Evolutionary conservation across 2,329 filamentous ascomycete species (phyloP).

Genomic region (Samsoniella hepiali): DNA sequence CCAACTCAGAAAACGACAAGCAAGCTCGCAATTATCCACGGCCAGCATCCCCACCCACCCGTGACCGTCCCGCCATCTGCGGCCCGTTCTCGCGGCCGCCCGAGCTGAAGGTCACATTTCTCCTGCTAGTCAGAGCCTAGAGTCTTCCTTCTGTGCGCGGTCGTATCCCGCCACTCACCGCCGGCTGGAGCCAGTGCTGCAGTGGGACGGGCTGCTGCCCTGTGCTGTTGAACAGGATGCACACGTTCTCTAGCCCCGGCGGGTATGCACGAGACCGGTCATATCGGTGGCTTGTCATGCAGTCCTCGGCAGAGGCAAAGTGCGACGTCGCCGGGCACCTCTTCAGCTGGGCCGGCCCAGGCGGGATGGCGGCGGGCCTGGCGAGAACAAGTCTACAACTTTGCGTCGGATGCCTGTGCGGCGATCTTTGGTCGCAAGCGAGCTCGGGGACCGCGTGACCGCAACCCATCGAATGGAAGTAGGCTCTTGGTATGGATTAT

Average conservation of each 20-base stretch:
- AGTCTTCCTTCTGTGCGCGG: neutral
- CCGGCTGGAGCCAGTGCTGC: neutral
- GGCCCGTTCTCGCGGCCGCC: constrained; percentile 28
- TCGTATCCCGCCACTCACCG: neutral
- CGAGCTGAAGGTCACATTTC: constrained; percentile 12
- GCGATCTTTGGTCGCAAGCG: neutral
- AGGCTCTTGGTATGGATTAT: neutral
- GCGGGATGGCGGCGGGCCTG: neutral
- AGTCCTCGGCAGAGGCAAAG: neutral
- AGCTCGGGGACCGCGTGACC: neutral
- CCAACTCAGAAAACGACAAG: neutral
- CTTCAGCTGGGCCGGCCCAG: neutral
- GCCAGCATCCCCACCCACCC: constrained; percentile 19
- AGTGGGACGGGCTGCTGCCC: neutral
- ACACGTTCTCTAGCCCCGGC: constrained; percentile 18
- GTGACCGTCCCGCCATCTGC: constrained; percentile 22
- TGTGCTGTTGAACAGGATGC: neutral
- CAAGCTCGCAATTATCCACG: neutral
- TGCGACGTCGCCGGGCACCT: neutral
- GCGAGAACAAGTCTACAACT: too few relatives aligned
- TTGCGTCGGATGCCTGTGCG: neutral
- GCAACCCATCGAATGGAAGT: neutral
- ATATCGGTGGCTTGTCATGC: neutral
- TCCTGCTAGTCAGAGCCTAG: neutral
- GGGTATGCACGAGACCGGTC: constrained; percentile 19